Percentiles rank a stretch among this genome's conserved stretches.
These are phyloP conservation scores for Cryphonectria japonica DNA, from an alignment of 2,329 filamentous ascomycete species.

Conservation along the genomic window DNA sequence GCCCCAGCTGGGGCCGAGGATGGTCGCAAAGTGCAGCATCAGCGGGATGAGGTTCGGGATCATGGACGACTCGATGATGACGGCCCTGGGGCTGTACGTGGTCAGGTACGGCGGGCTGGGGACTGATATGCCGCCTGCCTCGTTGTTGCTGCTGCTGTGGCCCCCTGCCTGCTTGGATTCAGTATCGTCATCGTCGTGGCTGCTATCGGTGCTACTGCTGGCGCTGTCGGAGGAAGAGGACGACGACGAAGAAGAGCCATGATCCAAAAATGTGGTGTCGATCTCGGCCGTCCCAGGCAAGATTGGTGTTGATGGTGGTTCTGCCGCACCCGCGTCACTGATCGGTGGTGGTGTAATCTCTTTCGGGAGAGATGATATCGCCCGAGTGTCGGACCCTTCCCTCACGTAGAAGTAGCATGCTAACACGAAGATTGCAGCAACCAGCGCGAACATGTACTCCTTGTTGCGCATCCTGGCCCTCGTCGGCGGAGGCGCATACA, in stretches of 20 bases:
- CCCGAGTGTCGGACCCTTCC: background rate
- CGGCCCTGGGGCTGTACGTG: slow-evolving; percentile 21
- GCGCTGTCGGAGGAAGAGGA: background rate
- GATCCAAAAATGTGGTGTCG: background rate
- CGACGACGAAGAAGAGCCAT: background rate
- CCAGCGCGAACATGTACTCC: slow-evolving; percentile 21
- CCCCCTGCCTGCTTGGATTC: background rate
- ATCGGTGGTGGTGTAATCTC: background rate
- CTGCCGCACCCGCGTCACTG: background rate
- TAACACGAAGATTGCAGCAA: slow-evolving; percentile 18
- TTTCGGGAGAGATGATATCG: slow-evolving; percentile 1
- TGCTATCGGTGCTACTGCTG: background rate
- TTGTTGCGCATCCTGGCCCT: slow-evolving; percentile 22
- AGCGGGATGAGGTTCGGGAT: slow-evolving; percentile 35
- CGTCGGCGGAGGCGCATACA: slow-evolving; percentile 12
- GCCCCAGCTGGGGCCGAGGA: slow-evolving; percentile 45
- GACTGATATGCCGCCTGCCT: background rate
- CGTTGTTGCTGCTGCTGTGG: slow-evolving; percentile 7
- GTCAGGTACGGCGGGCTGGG: slow-evolving; percentile 1
- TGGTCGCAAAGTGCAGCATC: slow-evolving; percentile 35
- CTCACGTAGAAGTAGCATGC: slow-evolving; percentile 15
- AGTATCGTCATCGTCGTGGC: background rate
- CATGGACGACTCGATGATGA: slow-evolving; percentile 30
- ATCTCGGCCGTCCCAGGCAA: background rate
- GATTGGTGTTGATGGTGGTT: background rate